These are phyloP conservation scores for Pelargonium fulgidum DNA, from an alignment of 441 rosid species.

Conservation along the genomic window DNA sequence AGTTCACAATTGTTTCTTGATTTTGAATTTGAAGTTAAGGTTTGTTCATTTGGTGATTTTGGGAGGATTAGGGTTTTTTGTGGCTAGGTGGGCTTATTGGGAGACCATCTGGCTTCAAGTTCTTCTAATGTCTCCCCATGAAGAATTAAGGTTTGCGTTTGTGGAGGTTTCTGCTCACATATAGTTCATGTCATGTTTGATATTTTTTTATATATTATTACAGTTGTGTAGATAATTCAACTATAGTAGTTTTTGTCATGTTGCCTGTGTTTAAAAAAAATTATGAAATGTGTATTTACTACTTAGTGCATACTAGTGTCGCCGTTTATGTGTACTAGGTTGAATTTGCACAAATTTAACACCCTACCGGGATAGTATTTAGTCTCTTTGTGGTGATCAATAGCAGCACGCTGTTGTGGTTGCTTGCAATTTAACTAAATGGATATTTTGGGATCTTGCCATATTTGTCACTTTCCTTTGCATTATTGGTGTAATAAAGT, in stretches of 20 bases:
- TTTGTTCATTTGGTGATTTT: not conserved
- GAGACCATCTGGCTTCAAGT: not conserved
- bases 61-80: constrained; percentile 2
- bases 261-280: not conserved
- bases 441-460: too few relatives aligned
- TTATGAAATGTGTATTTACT: not conserved
- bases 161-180: not conserved
- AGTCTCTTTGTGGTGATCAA: too few relatives aligned
- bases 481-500: not conserved
- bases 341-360: not conserved
- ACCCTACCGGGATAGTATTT: not conserved
- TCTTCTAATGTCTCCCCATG: not conserved
- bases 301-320: not conserved
- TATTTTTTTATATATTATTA: not conserved
- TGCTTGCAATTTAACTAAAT: not conserved
- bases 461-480: too few relatives aligned
- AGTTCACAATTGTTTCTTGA: not conserved
- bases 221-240: not conserved
- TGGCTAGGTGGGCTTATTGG: not conserved
- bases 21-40: not conserved
- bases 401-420: not conserved
- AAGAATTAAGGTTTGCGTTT: not conserved
- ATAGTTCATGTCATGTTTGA: not conserved
- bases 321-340: not conserved
- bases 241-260: not conserved